Conservation (phyloP, 2,329 filamentous ascomycete species). For the Hyphodiscus sp. region DNA sequence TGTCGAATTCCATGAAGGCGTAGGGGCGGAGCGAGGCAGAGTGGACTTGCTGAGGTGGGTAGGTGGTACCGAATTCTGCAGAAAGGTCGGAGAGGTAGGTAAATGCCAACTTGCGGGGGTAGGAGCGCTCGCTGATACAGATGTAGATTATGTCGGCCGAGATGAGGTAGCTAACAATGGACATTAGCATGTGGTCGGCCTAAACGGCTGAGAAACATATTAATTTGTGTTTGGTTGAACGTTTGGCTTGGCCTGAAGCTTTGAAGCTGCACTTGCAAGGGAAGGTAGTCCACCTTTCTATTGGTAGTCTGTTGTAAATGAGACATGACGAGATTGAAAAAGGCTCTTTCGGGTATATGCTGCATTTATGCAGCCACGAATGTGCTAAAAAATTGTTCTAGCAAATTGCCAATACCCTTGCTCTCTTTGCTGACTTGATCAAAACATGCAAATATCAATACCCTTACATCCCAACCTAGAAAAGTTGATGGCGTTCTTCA, state of each 20-base stretch:
- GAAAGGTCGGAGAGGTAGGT: constrained; percentile 93
- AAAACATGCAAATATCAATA: no score
- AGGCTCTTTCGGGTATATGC: not conserved
- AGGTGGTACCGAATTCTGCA: constrained; percentile 83
- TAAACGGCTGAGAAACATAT: not conserved
- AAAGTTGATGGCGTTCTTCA: no score
- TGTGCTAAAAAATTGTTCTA: no score
- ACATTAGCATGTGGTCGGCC: not conserved
- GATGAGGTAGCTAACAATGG: constrained; percentile 66
- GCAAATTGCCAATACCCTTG: no score
- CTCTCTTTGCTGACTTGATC: no score
- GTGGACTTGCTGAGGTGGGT: constrained; percentile 67
- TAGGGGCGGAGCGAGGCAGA: constrained; percentile 76
- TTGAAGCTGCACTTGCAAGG: not conserved
- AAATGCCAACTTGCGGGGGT: constrained; percentile 96
- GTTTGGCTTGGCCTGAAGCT: not conserved
- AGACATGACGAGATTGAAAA: not conserved
- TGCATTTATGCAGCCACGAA: not conserved
- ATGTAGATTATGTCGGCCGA: constrained; percentile 80
- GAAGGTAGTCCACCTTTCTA: not conserved
- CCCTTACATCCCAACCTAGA: no score
- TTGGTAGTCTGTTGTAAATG: not conserved
- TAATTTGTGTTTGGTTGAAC: no score
- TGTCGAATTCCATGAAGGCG: constrained; percentile 97
- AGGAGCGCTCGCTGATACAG: constrained; percentile 86